Evolutionary conservation across 2,329 filamentous ascomycete species (phyloP).

Genomic region (Colletotrichum plurivorum): DNA sequence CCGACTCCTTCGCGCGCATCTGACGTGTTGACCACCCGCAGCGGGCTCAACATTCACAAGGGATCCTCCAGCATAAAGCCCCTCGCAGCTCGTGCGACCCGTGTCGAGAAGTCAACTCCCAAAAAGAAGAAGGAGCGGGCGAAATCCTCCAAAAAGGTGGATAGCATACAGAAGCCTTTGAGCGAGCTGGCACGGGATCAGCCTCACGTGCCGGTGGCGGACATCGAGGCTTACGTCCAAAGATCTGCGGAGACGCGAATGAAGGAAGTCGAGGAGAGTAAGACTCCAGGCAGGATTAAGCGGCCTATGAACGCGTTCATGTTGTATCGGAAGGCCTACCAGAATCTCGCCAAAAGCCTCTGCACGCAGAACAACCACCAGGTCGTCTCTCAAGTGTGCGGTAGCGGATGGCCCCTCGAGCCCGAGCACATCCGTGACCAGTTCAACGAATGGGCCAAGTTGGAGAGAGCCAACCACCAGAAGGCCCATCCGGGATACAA

Average conservation of each 20-base stretch:
- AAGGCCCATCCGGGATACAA: conserved; percentile 92
- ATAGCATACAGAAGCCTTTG: conserved; percentile 75
- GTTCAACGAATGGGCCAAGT: conserved; percentile 83
- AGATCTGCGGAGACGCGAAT: conserved; percentile 76
- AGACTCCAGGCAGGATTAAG: conserved; percentile 82
- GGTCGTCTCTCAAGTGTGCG: conserved; percentile 89
- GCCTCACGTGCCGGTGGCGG: conserved; percentile 73
- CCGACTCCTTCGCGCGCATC: conserved; percentile 57
- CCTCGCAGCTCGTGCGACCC: conserved; percentile 47
- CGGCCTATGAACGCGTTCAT: conserved; percentile 99
- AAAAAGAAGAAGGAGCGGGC: conserved; percentile 57
- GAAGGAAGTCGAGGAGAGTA: conserved; percentile 77
- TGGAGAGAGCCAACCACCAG: conserved; percentile 88
- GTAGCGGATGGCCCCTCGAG: conserved; percentile 88
- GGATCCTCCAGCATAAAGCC: conserved; percentile 43
- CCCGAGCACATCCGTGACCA: conserved; percentile 78
- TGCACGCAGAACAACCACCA: conserved; percentile 93
- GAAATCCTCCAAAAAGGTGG: conserved; percentile 60
- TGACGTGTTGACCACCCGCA: conserved; percentile 56
- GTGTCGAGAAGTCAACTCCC: conserved; percentile 51
- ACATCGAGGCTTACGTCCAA: conserved; percentile 87
- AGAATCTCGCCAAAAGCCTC: conserved; percentile 86
- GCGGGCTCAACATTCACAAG: conserved; percentile 50
- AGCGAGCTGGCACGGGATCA: conserved; percentile 78
- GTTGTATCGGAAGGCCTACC: conserved; percentile 94